These are phyloP conservation scores for Chlamydomonas eustigma DNA, from an alignment of 139 green algal species.

Conservation along the genomic window DNA sequence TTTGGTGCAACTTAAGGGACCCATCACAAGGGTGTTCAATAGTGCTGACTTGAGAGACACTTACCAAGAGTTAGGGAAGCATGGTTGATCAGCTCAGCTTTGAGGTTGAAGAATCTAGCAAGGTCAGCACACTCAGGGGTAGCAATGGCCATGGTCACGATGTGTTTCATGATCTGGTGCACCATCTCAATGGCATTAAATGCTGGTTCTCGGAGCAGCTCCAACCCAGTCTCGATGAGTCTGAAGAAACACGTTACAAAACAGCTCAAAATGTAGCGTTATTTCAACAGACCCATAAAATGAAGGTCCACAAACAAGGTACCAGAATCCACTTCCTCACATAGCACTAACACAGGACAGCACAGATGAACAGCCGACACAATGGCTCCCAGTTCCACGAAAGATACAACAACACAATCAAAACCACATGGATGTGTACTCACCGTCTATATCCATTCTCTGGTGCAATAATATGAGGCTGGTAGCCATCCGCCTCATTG, in stretches of 20 bases:
- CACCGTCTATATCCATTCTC: conserved; percentile 86
- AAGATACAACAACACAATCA: too few relatives aligned
- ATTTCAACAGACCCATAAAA: too few relatives aligned
- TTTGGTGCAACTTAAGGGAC: too few relatives aligned
- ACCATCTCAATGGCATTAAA: conserved; percentile 34
- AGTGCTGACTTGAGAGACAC: conserved; percentile 11
- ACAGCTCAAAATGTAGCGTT: too few relatives aligned
- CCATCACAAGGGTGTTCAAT: neutral
- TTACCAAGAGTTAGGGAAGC: conserved; percentile 64
- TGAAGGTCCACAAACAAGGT: too few relatives aligned
- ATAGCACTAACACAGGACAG: too few relatives aligned
- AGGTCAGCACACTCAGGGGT: conserved; percentile 58
- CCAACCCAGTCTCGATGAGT: conserved; percentile 35
- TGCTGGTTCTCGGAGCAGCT: conserved; percentile 52
- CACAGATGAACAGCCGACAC: too few relatives aligned
- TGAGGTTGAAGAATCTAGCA: conserved; percentile 73
- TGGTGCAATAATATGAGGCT: conserved; percentile 95
- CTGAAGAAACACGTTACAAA: too few relatives aligned
- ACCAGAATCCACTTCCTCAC: too few relatives aligned
- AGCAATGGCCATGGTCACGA: conserved; percentile 71
- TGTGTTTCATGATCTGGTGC: conserved; percentile 78
- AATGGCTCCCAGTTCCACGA: too few relatives aligned
- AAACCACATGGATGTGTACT: neutral
- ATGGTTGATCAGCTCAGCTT: conserved; percentile 70
- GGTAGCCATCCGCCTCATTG: conserved; percentile 93